phyloP scores from a whole-genome alignment of 1,284 basidiomycete species.

The Kwoniella shivajii region DNA sequence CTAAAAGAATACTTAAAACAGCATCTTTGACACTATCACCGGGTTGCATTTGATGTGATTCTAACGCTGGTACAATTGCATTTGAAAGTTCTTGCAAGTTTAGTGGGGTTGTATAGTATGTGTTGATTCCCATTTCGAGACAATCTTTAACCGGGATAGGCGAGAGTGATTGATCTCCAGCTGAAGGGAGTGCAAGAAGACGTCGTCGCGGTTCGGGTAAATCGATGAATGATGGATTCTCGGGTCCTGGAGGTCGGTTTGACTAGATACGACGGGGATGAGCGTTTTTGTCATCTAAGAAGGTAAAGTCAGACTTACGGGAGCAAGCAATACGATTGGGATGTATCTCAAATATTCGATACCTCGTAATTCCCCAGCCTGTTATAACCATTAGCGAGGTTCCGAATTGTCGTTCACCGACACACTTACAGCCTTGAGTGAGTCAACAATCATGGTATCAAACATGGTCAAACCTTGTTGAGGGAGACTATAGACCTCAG shows the following conservation, averaged over 20 bases:
- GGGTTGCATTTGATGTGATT: constrained; percentile 85
- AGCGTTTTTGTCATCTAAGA: not conserved
- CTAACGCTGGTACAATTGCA: constrained; percentile 90
- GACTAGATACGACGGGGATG: constrained; percentile 1
- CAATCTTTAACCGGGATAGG: constrained; percentile 55
- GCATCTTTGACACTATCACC: constrained; percentile 78
- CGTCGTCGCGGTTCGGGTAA: constrained; percentile 45
- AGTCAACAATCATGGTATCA: constrained; percentile 95
- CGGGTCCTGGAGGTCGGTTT: constrained; percentile 36
- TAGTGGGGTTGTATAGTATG: constrained; percentile 75
- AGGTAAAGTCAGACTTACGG: constrained; percentile 53
- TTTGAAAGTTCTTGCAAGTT: constrained; percentile 86
- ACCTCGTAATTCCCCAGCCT: constrained; percentile 87
- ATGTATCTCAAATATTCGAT: constrained; percentile 95
- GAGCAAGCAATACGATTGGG: constrained; percentile 91
- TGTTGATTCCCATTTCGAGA: constrained; percentile 54
- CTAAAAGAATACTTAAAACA: constrained; percentile 89
- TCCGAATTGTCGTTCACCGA: not conserved
- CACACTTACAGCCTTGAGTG: constrained; percentile 71
- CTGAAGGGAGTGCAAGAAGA: constrained; percentile 46
- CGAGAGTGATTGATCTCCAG: constrained; percentile 45
- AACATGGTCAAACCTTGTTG: constrained; percentile 73
- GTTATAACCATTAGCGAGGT: constrained; percentile 9
- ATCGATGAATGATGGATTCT: constrained; percentile 51
- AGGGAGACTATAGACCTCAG: constrained; percentile 69